Conservation (phyloP, 768 basidiomycete species). For the Gautieria morchelliformis region DNA sequence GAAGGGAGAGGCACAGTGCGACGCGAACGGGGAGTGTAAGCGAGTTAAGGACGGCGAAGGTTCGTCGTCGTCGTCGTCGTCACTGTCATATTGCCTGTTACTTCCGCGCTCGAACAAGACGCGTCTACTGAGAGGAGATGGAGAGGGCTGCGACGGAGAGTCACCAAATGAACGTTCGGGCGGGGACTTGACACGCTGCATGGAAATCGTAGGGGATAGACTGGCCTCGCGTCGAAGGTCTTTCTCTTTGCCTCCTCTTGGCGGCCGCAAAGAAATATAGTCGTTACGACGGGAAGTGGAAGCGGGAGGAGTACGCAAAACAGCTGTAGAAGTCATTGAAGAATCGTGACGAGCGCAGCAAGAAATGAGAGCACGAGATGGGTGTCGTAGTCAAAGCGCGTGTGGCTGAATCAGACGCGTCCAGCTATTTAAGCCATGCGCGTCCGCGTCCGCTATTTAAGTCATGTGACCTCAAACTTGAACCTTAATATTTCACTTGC, state of each 20-base stretch:
- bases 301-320: slow-evolving; percentile 4
- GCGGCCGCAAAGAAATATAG: not conserved
- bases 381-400: not conserved
- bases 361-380: not conserved
- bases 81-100: not conserved
- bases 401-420: slow-evolving; percentile 7
- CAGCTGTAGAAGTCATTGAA: slow-evolving; percentile 3
- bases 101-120: not conserved
- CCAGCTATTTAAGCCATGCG: too few relatives aligned
- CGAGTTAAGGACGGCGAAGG: not conserved
- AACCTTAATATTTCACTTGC: too few relatives aligned
- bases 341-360: not conserved
- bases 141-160: not conserved
- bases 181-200: not conserved
- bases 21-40: not conserved
- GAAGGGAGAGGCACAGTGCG: slow-evolving; percentile 6
- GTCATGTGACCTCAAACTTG: slow-evolving; percentile 8
- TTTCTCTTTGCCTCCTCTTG: slow-evolving; percentile 4
- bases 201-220: not conserved
- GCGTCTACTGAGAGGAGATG: slow-evolving; percentile 4
- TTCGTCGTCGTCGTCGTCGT: slow-evolving; percentile 2
- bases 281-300: not conserved
- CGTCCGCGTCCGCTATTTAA: too few relatives aligned
- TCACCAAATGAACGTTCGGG: not conserved
- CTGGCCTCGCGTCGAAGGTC: not conserved